Evolutionary conservation across 1,284 basidiomycete genomes (phyloP), one percentile per base, ranked within the genome.

Genomic region (Microbotryum lychnidis-dioicae): DNA sequence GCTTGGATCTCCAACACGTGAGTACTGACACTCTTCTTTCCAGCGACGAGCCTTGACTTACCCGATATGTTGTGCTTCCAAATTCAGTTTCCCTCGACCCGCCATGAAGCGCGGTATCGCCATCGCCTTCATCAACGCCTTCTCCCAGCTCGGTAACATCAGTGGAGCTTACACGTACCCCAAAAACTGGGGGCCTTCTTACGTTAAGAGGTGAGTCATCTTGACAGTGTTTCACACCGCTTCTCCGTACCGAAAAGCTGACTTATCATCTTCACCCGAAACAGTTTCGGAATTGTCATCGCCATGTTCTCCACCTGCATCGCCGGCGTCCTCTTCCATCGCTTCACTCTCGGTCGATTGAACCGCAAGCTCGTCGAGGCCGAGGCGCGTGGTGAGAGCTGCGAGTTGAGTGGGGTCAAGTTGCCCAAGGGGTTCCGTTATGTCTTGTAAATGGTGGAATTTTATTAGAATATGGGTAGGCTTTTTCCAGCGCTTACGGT

Each of bases 81-180:
- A 47, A 49, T 51, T 55, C 2, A 71, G 73, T 4, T 73, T 75
- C 56, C 73, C 72, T 14, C 75, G 77, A 4, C 75, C 77, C 1
- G 64, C 69, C 47, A 69, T 75, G 66, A 76, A 77, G 68, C 73
- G 77, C 56, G 73, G 75, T 18, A 65, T 76, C 55, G 74, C 72
- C n/a, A 71, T 76, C 58, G 74, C 76, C 4, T 62, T 75, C 51
- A 72, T 77, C 69, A 78, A 77, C 69, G 66, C 74, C 14, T 57
- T 75, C 25, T 72, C 69, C 33, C 75, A 77, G 64, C 75, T 75
- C 20, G 87, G 87, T 1, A 89, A 89, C 72, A 79, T 89, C 50
- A 37, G 46, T 20, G 61, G 60, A 21, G 52, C 63, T 16, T 69
- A 64, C 54, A 44, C 56, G 47, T 69, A 62, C 54, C 63, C 63